phyloP scores from a whole-genome alignment of 805 yeast species.

The Ogataea methylovora region DNA sequence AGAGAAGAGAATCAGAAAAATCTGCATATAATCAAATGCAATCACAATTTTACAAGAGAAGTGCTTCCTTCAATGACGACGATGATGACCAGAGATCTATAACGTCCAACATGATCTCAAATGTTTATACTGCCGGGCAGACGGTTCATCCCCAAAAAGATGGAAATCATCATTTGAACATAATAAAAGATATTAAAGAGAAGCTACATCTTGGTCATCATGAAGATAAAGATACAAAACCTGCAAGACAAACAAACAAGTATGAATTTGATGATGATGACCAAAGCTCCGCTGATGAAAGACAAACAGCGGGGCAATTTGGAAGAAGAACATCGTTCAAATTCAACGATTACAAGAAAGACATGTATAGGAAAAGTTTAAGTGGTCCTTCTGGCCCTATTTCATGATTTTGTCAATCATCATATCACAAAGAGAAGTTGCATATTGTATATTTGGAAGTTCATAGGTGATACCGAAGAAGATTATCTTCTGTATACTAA shows the following conservation, averaged over 20 bases:
- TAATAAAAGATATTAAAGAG: background rate
- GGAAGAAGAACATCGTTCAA: slow-evolving; percentile 13
- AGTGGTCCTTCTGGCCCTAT: slow-evolving; percentile 8
- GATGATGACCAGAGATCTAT: background rate
- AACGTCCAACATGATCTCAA: background rate
- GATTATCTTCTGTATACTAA: too few species aligned
- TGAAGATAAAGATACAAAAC: too few species aligned
- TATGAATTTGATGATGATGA: too few species aligned
- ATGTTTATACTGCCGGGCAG: slow-evolving; percentile 1
- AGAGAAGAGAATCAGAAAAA: slow-evolving; percentile 14
- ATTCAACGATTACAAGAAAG: slow-evolving; percentile 17
- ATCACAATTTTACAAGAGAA: slow-evolving; percentile 14
- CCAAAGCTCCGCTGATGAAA: background rate
- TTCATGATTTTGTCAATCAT: too few species aligned
- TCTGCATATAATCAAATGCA: slow-evolving; percentile 14
- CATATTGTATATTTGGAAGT: too few species aligned
- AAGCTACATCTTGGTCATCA: background rate
- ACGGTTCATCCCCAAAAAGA: background rate
- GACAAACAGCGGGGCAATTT: too few species aligned
- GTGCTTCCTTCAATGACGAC: background rate
- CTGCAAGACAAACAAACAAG: too few species aligned
- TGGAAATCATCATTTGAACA: background rate
- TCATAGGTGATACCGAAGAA: too few species aligned
- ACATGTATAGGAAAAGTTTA: slow-evolving; percentile 17
- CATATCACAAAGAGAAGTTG: too few species aligned